A percentile compares a stretch with the other conserved stretches of the same genome.
phyloP scores from a whole-genome alignment of 257 asterid species.

The Avicennia marina region DNA sequence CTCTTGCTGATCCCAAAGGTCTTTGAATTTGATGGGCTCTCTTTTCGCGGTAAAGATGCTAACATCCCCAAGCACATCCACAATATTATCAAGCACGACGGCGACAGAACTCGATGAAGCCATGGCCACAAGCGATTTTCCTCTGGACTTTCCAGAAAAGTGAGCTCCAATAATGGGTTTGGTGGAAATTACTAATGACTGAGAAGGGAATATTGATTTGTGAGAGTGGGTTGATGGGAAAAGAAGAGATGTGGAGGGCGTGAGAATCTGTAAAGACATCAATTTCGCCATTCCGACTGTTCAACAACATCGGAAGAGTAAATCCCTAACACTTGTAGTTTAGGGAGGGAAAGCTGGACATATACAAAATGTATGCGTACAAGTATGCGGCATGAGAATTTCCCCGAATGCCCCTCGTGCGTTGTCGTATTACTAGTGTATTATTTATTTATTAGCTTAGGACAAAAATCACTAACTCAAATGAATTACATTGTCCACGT shows the following conservation, averaged over 20 bases:
- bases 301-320: too few relatives aligned
- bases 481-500: too few relatives aligned
- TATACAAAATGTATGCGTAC: too few relatives aligned
- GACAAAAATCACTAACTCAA: too few relatives aligned
- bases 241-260: slow-evolving; percentile 14
- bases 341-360: too few relatives aligned
- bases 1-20: slow-evolving; percentile 84
- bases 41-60: slow-evolving; percentile 67
- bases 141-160: slow-evolving; percentile 6
- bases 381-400: too few relatives aligned
- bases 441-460: too few relatives aligned
- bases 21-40: slow-evolving; percentile 58
- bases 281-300: slow-evolving; percentile 31
- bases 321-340: too few relatives aligned
- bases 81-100: slow-evolving; percentile 41
- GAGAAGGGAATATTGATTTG: slow-evolving; percentile 14
- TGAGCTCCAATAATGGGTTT: slow-evolving; percentile 9
- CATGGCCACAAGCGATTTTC: slow-evolving; percentile 16
- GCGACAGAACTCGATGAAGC: slow-evolving; percentile 40
- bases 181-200: slow-evolving; percentile 16
- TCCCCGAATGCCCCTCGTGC: too few relatives aligned
- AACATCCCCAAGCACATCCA: slow-evolving; percentile 54
- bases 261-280: slow-evolving; percentile 25
- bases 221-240: slow-evolving; percentile 15
- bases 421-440: too few relatives aligned